These are phyloP conservation scores for Ogataea degrootiae DNA, from an alignment of 805 yeast genomes.

Conservation along the genomic window DNA sequence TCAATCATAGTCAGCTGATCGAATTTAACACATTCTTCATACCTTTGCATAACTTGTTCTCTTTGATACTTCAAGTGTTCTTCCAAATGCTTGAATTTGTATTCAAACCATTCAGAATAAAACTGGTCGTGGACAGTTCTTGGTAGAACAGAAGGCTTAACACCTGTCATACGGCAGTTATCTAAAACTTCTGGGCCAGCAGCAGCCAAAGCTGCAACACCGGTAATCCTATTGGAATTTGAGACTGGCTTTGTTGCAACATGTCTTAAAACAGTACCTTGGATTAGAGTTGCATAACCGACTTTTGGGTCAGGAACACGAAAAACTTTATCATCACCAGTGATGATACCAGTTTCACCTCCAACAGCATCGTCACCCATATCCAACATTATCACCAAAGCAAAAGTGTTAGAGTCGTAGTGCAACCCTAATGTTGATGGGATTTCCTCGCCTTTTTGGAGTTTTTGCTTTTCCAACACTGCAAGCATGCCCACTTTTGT, in stretches of 20 bases:
- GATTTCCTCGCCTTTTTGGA: constrained; percentile 30
- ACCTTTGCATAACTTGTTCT: constrained; percentile 13
- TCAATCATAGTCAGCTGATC: constrained; percentile 24
- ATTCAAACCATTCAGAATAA: constrained; percentile 31
- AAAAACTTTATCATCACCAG: constrained; percentile 32
- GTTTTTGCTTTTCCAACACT: constrained; percentile 13
- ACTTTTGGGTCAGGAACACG: constrained; percentile 36
- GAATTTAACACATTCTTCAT: constrained; percentile 17
- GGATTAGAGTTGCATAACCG: constrained; percentile 43
- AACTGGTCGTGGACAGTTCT: constrained; percentile 28
- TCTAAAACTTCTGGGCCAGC: constrained; percentile 26
- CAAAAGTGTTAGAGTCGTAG: constrained; percentile 42
- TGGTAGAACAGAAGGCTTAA: constrained; percentile 31
- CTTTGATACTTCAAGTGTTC: constrained; percentile 17
- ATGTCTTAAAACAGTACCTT: constrained; percentile 42
- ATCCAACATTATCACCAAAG: constrained; percentile 45
- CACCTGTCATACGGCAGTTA: constrained; percentile 27
- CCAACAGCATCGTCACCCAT: constrained; percentile 43
- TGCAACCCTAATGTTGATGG: constrained; percentile 46
- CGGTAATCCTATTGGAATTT: constrained; percentile 30
- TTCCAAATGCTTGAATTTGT: constrained; percentile 25
- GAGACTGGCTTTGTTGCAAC: constrained; percentile 41
- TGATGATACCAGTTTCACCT: constrained; percentile 46
- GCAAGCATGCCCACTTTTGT: constrained; percentile 11
- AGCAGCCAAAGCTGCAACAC: constrained; percentile 27